phyloP scores from a whole-genome alignment of 106 monocot species.

The Allium fistulosum region DNA sequence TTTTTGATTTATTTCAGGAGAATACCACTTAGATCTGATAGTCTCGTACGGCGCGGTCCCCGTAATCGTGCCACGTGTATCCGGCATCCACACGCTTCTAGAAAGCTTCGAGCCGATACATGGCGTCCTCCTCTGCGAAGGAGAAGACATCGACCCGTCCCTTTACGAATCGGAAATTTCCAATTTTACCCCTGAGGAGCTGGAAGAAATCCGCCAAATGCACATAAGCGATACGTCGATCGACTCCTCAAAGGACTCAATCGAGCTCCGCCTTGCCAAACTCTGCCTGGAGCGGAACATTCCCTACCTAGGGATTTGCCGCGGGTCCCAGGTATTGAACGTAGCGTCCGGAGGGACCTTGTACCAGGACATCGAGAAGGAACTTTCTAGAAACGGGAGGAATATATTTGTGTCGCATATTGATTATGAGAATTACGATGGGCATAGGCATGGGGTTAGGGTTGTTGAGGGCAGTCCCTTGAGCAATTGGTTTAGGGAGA shows the following conservation, averaged over 20 bases:
- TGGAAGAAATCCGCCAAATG: conserved; percentile 52
- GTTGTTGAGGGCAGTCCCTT: conserved; percentile 43
- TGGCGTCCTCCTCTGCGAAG: conserved; percentile 93
- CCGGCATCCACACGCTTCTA: conserved; percentile 77
- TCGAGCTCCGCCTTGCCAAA: conserved; percentile 73
- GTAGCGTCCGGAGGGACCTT: conserved; percentile 79
- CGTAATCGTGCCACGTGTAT: conserved; percentile 81
- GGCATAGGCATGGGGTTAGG: conserved; percentile 59
- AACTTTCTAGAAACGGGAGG: conserved; percentile 10
- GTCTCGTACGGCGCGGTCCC: conserved; percentile 86
- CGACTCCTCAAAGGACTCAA: conserved; percentile 82
- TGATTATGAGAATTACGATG: conserved; percentile 77
- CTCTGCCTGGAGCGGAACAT: conserved; percentile 85
- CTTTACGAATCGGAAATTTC: conserved; percentile 34
- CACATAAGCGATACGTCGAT: conserved; percentile 73
- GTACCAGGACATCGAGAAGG: conserved; percentile 67
- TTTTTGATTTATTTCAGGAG: conserved; percentile 35
- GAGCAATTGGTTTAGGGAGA: conserved; percentile 60
- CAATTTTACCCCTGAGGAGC: conserved; percentile 47
- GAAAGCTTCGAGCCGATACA: conserved; percentile 95
- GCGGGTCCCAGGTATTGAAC: conserved; percentile 91
- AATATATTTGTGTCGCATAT: conserved; percentile 31
- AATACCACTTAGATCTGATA: conserved; percentile 90
- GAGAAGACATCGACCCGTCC: conserved; percentile 89
- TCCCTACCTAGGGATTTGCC: conserved; percentile 92